Conservation (phyloP, 1,284 basidiomycete species). For the Caloboletus firmus region DNA sequence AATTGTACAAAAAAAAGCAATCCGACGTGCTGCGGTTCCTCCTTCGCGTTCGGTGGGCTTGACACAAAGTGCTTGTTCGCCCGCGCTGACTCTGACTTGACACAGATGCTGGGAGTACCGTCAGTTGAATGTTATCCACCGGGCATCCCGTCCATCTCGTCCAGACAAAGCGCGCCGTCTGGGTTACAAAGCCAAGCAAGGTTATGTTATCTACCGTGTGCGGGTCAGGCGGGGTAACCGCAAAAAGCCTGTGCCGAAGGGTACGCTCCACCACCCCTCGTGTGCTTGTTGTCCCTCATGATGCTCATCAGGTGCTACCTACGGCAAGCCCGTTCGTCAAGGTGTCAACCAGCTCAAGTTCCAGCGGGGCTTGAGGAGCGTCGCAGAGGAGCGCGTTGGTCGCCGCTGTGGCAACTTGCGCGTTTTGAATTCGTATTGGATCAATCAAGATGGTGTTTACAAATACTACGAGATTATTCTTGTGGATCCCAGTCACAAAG, state of each 20-base stretch:
- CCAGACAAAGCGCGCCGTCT: conserved; percentile 99
- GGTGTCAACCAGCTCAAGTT: conserved; percentile 99
- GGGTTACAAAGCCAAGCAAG: conserved; percentile 99
- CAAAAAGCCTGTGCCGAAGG: conserved; percentile 99
- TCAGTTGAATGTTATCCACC: conserved; percentile 97
- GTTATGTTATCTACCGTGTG: conserved; percentile 97
- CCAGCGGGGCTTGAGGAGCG: conserved; percentile 90
- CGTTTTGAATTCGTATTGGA: conserved; percentile 98
- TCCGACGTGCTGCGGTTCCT: conserved; percentile 98
- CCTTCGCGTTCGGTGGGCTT: conserved; percentile 86
- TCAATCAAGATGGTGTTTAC: conserved; percentile 99
- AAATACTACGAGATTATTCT: conserved; percentile 99
- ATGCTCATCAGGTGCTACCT: conserved; percentile 76
- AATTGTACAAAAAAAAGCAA: conserved; percentile 96
- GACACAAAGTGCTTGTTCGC: background rate
- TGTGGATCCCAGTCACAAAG: conserved; percentile 93
- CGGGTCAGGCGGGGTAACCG: conserved; percentile 98
- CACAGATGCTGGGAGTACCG: conserved; percentile 98
- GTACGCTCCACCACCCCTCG: conserved; percentile 42
- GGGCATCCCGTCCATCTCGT: conserved; percentile 95
- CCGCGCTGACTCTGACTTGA: conserved; percentile 11
- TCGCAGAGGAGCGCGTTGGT: conserved; percentile 98
- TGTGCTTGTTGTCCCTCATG: conserved; percentile 4
- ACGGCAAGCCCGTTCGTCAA: conserved; percentile 98
- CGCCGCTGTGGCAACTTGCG: conserved; percentile 95